Base-by-base conservation (phyloP, 345 rosid species). In the Salix koriyanagi region DNA sequence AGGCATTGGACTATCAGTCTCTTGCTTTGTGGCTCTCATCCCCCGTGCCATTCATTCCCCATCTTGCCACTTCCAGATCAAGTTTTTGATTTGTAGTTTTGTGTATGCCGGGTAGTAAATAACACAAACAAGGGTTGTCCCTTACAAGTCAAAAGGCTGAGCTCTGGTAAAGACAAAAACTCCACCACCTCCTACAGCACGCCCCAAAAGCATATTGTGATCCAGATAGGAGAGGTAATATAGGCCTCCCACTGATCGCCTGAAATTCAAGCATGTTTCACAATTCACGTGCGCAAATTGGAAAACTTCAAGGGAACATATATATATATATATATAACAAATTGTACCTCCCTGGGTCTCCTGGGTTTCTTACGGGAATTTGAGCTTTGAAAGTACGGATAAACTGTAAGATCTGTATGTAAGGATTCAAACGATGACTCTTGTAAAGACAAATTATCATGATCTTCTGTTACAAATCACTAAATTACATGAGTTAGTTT, bases 131-230 rank as follows among this genome's bases (percentile, higher is more conserved):
- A 23, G 32, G 46, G 41, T 76, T 71, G 60, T 72, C 79, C 77
- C 61, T 85, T 86, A 90, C 6, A 87, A 82, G 48, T 88, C 66
- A 5, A 94, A 90, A 67, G 97, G 89, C 82, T 92, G 97, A 81
- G 95, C 87, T 79, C 80, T 89, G 41, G 95, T 91, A 80, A 94
- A 94, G 67, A 94, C 86, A 81, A 94, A 92, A 28, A 91, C 89
- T 71, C 98, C 97, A n/a, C 97, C 98, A 60, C 98, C 93, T 65
- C 99, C 99, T 69, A 92, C 92, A 12, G 97, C 85, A 15, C 97
- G 92, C 32, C 97, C 97, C 85, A 95, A 76, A 75, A 90, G 96
- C 97, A 95, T 88, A 70, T 92, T 84, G 28, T 73, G 70, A 75
- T 92, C 97, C 76, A 92, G 88, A 79, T 89, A 95, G 4, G 97